These are phyloP conservation scores for Trametes hirsuta DNA, from an alignment of 1,284 basidiomycete species.

Conservation along the genomic window DNA sequence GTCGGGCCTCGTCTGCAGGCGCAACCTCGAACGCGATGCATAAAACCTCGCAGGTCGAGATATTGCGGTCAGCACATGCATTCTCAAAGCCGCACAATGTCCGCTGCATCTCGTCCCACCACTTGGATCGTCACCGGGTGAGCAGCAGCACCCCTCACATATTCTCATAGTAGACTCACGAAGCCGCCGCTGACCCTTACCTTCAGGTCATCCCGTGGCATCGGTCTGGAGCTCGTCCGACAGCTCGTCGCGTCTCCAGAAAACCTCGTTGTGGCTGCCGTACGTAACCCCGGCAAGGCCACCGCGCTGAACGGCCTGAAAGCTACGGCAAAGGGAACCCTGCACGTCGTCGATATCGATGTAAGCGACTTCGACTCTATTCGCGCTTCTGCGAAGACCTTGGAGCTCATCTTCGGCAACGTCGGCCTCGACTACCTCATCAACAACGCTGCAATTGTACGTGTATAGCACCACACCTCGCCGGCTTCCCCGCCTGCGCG, in stretches of 20 bases:
- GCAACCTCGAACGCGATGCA: too few species aligned
- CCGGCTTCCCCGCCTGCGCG: too few species aligned
- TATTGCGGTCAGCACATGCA: too few species aligned
- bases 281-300: conserved; percentile 37
- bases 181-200: background rate
- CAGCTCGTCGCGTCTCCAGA: conserved; percentile 36
- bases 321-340: conserved; percentile 23
- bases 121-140: too few species aligned
- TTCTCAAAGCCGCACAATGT: background rate
- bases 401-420: conserved; percentile 32
- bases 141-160: background rate
- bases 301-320: conserved; percentile 31
- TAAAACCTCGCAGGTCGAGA: too few species aligned
- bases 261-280: conserved; percentile 42
- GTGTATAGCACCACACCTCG: background rate
- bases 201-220: conserved; percentile 39
- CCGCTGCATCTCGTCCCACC: too few species aligned
- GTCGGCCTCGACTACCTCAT: conserved; percentile 41
- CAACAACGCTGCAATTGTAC: conserved; percentile 42
- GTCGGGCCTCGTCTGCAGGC: too few species aligned
- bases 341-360: conserved; percentile 41
- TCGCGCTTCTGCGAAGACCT: conserved; percentile 25
- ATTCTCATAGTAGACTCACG: background rate
- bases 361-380: conserved; percentile 34
- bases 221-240: conserved; percentile 42